phyloP scores from a whole-genome alignment of 202 grass and related monocot genomes.

The Brachypodium distachyon region DNA sequence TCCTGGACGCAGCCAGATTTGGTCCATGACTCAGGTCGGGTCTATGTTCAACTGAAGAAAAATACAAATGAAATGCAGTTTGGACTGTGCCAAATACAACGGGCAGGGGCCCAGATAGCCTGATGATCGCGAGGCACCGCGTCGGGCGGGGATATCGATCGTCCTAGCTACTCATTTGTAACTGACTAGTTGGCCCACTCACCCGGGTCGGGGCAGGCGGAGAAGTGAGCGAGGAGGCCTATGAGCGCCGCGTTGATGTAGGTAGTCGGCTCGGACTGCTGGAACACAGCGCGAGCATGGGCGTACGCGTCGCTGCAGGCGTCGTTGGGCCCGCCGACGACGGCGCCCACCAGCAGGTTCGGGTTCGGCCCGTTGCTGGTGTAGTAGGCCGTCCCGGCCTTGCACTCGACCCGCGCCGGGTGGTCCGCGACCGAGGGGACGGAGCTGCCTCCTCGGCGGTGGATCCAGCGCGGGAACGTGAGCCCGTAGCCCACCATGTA shows the following conservation, averaged over 20 bases:
- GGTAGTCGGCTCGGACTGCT: constrained; percentile 95
- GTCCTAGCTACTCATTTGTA: background rate
- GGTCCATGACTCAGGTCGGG: too few relatives aligned
- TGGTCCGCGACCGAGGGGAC: constrained; percentile 67
- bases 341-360: constrained; percentile 69
- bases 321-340: constrained; percentile 75
- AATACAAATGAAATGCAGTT: too few relatives aligned
- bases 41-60: too few relatives aligned
- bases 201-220: constrained; percentile 61
- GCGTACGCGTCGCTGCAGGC: constrained; percentile 59
- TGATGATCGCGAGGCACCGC: too few relatives aligned
- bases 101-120: too few relatives aligned
- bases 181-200: constrained; percentile 22
- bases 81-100: too few relatives aligned
- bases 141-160: too few relatives aligned
- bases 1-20: too few relatives aligned
- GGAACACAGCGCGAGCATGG: constrained; percentile 65
- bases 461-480: constrained; percentile 69
- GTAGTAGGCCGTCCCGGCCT: constrained; percentile 67
- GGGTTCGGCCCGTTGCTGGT: constrained; percentile 59
- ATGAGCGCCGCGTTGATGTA: constrained; percentile 91
- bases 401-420: constrained; percentile 64
- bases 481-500: constrained; percentile 89
- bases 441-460: constrained; percentile 83
- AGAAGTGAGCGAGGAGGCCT: constrained; percentile 82